phyloP scores from a whole-genome alignment of 768 basidiomycete genomes.

The Podaxis rugospora region DNA sequence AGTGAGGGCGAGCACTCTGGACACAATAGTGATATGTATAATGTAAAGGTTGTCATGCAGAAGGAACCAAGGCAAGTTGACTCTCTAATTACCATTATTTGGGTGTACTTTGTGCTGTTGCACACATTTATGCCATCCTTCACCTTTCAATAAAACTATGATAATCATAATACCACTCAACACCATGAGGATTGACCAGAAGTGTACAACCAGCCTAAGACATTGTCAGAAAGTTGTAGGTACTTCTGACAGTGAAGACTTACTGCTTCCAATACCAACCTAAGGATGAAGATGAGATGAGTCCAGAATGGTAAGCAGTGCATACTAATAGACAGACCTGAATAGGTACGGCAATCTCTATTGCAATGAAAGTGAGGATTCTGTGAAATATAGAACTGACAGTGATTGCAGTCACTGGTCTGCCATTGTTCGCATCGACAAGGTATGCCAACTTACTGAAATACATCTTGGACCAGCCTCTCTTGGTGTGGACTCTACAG shows the following conservation, averaged over 20 bases:
- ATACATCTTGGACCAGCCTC: slow-evolving; percentile 17
- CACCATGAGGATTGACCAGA: slow-evolving; percentile 29
- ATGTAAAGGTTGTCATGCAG: too few species aligned
- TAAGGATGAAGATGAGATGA: slow-evolving; percentile 19
- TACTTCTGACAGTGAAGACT: neutral
- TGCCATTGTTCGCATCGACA: slow-evolving; percentile 81
- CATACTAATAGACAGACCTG: slow-evolving; percentile 36
- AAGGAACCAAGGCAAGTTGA: too few species aligned
- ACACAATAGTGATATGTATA: too few species aligned
- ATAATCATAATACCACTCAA: too few species aligned
- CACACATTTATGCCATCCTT: too few species aligned
- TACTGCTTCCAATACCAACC: slow-evolving; percentile 73
- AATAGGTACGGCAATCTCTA: slow-evolving; percentile 71
- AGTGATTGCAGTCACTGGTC: slow-evolving; percentile 72
- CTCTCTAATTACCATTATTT: too few species aligned
- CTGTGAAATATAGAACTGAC: slow-evolving; percentile 77
- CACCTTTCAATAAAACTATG: too few species aligned
- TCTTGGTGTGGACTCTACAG: too few species aligned
- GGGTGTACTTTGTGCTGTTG: too few species aligned
- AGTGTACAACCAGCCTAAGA: slow-evolving; percentile 60
- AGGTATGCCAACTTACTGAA: slow-evolving; percentile 66
- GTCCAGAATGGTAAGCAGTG: neutral
- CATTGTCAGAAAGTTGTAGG: neutral
- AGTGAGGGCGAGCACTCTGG: too few species aligned
- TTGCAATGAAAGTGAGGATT: slow-evolving; percentile 57